Evolutionary conservation across 176 grass and related monocot species (phyloP).

Genomic region (Carex kokanica): DNA sequence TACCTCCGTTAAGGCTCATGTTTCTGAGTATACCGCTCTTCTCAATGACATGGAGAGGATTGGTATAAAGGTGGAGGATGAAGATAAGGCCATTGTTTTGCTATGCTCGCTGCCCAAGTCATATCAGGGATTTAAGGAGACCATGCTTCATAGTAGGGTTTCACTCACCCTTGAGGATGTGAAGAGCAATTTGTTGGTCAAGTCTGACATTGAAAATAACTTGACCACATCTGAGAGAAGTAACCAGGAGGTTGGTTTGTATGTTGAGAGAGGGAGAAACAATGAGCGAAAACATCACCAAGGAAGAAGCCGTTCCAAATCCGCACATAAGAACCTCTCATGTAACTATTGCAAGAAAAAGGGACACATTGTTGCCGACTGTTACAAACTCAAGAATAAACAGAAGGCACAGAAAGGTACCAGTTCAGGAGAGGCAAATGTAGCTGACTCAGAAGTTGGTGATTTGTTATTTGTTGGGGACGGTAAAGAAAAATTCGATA

Average conservation of each 20-base stretch:
- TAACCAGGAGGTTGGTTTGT: not conserved
- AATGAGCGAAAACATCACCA: not conserved
- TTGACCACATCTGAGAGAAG: no score
- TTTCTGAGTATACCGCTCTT: not conserved
- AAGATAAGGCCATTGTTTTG: not conserved
- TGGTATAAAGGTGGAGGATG: constrained; percentile 21
- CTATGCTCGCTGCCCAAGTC: not conserved
- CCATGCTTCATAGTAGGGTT: not conserved
- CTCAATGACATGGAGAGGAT: not conserved
- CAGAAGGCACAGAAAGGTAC: constrained; percentile 14
- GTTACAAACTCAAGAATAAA: constrained; percentile 17
- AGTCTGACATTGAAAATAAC: no score
- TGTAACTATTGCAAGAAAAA: not conserved
- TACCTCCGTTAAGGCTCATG: not conserved
- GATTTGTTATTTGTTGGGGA: not conserved
- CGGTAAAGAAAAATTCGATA: not conserved
- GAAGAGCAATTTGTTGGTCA: no score
- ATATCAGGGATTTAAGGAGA: constrained; percentile 1
- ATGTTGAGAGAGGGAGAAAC: not conserved
- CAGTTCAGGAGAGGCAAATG: not conserved
- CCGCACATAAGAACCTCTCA: not conserved
- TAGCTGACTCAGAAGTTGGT: not conserved
- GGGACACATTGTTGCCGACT: not conserved
- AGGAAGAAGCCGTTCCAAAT: not conserved
- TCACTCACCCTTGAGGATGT: no score